Evolutionary conservation across 306 rosid species (phyloP).

Genomic region (Dalbergia cultrata): DNA sequence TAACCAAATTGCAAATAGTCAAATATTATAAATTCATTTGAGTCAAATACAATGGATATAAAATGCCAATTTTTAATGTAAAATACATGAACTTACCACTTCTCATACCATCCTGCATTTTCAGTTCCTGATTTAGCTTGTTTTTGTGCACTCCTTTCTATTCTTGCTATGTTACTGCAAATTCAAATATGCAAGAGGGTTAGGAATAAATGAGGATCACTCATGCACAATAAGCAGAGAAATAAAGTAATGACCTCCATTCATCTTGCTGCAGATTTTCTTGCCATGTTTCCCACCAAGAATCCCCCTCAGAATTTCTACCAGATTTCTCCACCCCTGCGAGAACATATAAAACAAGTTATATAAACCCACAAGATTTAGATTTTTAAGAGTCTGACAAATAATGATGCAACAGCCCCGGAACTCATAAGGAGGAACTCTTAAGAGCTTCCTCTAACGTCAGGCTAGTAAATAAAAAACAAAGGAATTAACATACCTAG

Average conservation of each 20-base stretch:
- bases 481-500: conserved; percentile 72
- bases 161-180: conserved; percentile 89
- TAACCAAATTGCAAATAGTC: conserved; percentile 52
- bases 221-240: conserved; percentile 32
- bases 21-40: conserved; percentile 21
- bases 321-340: conserved; percentile 98
- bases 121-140: conserved; percentile 96
- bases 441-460: conserved; percentile 15
- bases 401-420: conserved; percentile 25
- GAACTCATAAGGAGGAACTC: conserved; percentile 1
- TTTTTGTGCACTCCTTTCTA: conserved; percentile 98
- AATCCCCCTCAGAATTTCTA: conserved; percentile 90
- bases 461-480: conserved; percentile 33
- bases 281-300: conserved; percentile 99
- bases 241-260: conserved; percentile 76
- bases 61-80: conserved; percentile 4
- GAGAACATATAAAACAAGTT: conserved; percentile 29
- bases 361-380: conserved; percentile 27
- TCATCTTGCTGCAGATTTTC: conserved; percentile 98
- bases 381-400: conserved; percentile 34
- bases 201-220: conserved; percentile 18
- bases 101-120: conserved; percentile 99
- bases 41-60: conserved; percentile 17
- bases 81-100: conserved; percentile 70
- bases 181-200: conserved; percentile 46